phyloP scores from a whole-genome alignment of 768 basidiomycete species.

The Suillus sp. region DNA sequence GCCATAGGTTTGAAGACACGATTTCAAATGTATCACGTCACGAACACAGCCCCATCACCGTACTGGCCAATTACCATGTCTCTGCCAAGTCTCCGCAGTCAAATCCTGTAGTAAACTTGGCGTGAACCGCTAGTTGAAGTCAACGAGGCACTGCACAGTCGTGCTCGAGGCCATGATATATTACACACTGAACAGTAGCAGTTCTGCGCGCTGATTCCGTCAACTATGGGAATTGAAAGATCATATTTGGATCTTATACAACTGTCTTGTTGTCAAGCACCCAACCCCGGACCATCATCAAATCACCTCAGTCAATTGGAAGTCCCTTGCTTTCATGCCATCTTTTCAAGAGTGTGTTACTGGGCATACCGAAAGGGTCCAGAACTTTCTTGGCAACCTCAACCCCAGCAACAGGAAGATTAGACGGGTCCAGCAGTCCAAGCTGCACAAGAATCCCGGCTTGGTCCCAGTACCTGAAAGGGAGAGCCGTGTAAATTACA shows the following conservation, averaged over 20 bases:
- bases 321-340: slow-evolving; percentile 42
- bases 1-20: background rate
- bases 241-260: background rate
- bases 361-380: slow-evolving; percentile 43
- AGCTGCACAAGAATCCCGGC: slow-evolving; percentile 48
- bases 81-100: slow-evolving; percentile 5
- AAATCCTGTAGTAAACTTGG: background rate
- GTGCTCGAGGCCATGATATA: background rate
- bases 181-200: background rate
- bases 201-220: background rate
- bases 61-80: background rate
- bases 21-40: slow-evolving; percentile 2
- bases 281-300: slow-evolving; percentile 22
- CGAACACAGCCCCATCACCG: background rate
- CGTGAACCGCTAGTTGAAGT: background rate
- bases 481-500: background rate
- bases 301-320: slow-evolving; percentile 27
- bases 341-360: slow-evolving; percentile 38
- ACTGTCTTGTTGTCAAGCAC: background rate
- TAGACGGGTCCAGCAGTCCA: slow-evolving; percentile 35
- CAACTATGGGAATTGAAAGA: background rate
- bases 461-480: slow-evolving; percentile 49
- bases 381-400: slow-evolving; percentile 43
- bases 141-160: background rate
- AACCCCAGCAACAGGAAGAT: slow-evolving; percentile 42